Conservation (phyloP, 352 stramenopile genomes). For the Pythium utonaiense region DNA sequence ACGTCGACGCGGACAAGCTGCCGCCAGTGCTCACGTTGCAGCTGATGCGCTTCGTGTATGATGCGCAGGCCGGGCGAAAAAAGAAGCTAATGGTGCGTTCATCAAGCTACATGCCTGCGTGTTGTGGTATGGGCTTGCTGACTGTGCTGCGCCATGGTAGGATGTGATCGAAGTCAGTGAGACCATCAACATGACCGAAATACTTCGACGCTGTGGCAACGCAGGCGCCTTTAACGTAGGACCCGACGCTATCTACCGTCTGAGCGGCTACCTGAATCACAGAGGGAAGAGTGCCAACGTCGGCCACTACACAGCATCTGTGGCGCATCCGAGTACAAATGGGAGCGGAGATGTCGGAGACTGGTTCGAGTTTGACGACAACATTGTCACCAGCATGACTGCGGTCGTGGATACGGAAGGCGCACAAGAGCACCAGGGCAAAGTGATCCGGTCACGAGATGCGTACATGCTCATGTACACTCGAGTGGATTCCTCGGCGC, state of each 20-base stretch:
- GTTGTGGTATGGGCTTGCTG: not conserved
- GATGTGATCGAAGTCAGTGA: conserved; percentile 82
- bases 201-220: conserved; percentile 45
- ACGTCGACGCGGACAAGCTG: conserved; percentile 49
- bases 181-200: conserved; percentile 74
- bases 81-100: conserved; percentile 80
- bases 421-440: conserved; percentile 42
- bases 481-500: conserved; percentile 32
- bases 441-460: conserved; percentile 68
- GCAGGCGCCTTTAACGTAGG: conserved; percentile 33
- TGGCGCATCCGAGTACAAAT: conserved; percentile 44
- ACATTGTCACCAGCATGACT: conserved; percentile 51
- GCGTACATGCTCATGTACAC: conserved; percentile 88
- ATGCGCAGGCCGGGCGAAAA: conserved; percentile 61
- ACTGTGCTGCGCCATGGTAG: conserved; percentile 27
- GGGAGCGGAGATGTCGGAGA: conserved; percentile 17
- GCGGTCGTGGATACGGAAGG: conserved; percentile 34
- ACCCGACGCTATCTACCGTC: conserved; percentile 53
- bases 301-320: conserved; percentile 83
- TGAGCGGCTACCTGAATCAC: conserved; percentile 80
- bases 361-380: conserved; percentile 87
- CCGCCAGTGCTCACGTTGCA: conserved; percentile 77
- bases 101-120: not conserved
- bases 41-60: conserved; percentile 86
- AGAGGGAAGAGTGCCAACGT: conserved; percentile 77